Evolutionary conservation across 306 rosid genomes (phyloP).

Genomic region (Glycine soja): DNA sequence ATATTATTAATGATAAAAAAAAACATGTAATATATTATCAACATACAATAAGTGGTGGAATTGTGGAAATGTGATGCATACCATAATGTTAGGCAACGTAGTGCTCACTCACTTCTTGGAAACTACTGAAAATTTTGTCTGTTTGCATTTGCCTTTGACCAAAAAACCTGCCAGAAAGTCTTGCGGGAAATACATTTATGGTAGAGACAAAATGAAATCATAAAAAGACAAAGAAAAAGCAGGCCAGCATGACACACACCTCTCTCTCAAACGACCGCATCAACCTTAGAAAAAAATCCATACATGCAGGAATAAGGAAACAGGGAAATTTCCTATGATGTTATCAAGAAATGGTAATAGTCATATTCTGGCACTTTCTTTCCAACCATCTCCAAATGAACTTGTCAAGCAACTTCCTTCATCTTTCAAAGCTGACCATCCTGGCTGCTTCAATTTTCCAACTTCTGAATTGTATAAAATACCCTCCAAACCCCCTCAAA

Average conservation of each 20-base stretch:
- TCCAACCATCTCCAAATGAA: not conserved
- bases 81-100: not conserved
- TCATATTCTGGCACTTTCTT: constrained; percentile 7
- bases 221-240: constrained; percentile 37
- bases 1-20: too few relatives aligned
- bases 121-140: constrained; percentile 33
- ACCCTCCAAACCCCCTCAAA: constrained; percentile 19
- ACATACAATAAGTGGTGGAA: not conserved
- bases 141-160: not conserved
- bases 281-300: constrained; percentile 18
- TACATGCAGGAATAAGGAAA: not conserved
- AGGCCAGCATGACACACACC: constrained; percentile 45
- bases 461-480: constrained; percentile 7
- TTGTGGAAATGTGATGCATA: constrained; percentile 18
- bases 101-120: constrained; percentile 37
- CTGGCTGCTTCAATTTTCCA: constrained; percentile 38
- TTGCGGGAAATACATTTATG: not conserved
- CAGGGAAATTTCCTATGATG: constrained; percentile 48
- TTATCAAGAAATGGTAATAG: constrained; percentile 25
- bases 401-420: constrained; percentile 53
- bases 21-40: not conserved
- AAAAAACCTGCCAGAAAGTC: not conserved
- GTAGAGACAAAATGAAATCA: not conserved
- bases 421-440: constrained; percentile 32
- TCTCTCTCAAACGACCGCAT: constrained; percentile 1